phyloP scores from a whole-genome alignment of 495 filamentous ascomycete species.

The Xylaria grammica region DNA sequence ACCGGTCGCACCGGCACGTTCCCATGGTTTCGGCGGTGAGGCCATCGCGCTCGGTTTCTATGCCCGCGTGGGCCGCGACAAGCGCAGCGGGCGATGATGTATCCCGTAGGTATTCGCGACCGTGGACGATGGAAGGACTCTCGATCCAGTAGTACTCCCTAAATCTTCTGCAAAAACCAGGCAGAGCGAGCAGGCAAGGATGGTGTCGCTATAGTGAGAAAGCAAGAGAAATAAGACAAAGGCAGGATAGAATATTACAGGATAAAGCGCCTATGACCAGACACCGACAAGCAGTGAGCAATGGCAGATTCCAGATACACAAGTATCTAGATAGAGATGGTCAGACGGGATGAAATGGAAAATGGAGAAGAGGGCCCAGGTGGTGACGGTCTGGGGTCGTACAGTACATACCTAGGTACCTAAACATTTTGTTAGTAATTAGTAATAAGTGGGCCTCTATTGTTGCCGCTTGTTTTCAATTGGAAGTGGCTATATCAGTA shows the following conservation, averaged over 20 bases:
- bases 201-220: background rate
- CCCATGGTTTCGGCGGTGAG: conserved; percentile 97
- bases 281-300: too few species aligned
- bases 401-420: background rate
- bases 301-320: conserved; percentile 37
- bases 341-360: conserved; percentile 23
- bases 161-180: background rate
- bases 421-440: conserved; percentile 3
- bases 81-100: conserved; percentile 24
- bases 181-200: too few species aligned
- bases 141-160: background rate
- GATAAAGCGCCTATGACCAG: conserved; percentile 10
- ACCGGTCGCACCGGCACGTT: conserved; percentile 70
- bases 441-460: background rate
- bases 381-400: background rate
- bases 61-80: conserved; percentile 18
- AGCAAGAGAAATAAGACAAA: background rate
- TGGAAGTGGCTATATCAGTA: background rate
- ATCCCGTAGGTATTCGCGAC: background rate
- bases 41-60: conserved; percentile 45
- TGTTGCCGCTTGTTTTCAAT: conserved; percentile 16
- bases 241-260: background rate
- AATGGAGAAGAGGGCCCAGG: conserved; percentile 2
- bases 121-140: background rate
- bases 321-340: too few species aligned